Percentiles rank a stretch among this genome's conserved stretches.
Evolutionary conservation across 345 rosid genomes (phyloP).

Genomic region (Hibiscus trionum): DNA sequence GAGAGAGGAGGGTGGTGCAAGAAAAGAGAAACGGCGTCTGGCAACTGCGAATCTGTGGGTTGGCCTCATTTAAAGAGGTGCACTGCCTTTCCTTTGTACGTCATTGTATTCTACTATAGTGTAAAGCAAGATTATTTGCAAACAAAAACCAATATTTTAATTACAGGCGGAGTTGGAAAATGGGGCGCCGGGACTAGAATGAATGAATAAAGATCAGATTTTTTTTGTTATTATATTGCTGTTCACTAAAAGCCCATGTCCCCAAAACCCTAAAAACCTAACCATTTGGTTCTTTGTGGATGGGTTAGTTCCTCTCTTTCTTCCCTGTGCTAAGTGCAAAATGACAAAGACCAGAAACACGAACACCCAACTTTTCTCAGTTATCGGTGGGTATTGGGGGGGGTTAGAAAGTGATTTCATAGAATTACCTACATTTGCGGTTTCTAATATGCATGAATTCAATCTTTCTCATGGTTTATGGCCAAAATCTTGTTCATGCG

Average conservation of each 20-base stretch:
- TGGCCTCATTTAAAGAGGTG: constrained; percentile 26
- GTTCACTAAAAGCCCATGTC: constrained; percentile 23
- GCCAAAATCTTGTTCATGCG: neutral
- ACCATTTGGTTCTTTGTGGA: constrained; percentile 20
- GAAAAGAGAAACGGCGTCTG: constrained; percentile 57
- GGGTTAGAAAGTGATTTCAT: constrained; percentile 9
- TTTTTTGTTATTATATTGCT: constrained; percentile 3
- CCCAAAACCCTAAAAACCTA: constrained; percentile 32
- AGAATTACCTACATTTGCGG: neutral
- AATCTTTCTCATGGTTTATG: neutral
- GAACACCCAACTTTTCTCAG: constrained; percentile 38
- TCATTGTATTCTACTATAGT: constrained; percentile 10
- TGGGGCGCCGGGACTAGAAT: neutral
- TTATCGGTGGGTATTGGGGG: constrained; percentile 14
- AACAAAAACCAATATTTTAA: neutral
- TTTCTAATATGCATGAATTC: neutral
- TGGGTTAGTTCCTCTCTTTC: constrained; percentile 14
- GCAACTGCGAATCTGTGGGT: constrained; percentile 23
- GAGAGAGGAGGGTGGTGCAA: constrained; percentile 17
- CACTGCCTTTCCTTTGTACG: constrained; percentile 15
- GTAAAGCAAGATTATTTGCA: neutral
- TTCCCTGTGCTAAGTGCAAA: constrained; percentile 33
- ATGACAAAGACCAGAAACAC: constrained; percentile 56
- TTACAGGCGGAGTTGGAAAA: constrained; percentile 5
- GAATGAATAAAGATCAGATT: neutral